Evolutionary conservation across 192 early-diverging fungal species (phyloP).

Genomic region (Lunasporangiospora selenospora): DNA sequence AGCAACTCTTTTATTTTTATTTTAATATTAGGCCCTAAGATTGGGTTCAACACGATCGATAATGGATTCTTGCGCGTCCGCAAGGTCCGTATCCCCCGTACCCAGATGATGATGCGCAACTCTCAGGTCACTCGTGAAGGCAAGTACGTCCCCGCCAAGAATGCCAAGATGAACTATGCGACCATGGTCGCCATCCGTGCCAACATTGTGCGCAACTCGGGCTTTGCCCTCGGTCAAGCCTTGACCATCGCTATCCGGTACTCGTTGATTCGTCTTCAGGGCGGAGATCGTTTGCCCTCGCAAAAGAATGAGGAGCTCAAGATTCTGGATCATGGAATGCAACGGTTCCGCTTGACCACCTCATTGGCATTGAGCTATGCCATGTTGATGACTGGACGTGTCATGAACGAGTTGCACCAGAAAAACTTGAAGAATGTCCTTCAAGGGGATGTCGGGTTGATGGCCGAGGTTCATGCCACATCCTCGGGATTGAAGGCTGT

Average conservation of each 20-base stretch:
- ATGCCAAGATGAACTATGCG: conserved; percentile 80
- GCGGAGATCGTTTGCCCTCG: conserved; percentile 44
- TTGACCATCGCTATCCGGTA: conserved; percentile 90
- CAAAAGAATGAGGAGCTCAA: conserved; percentile 72
- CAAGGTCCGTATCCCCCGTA: conserved; percentile 81
- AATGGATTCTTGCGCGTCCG: conserved; percentile 85
- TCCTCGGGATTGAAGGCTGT: conserved; percentile 86
- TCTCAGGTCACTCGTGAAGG: conserved; percentile 77
- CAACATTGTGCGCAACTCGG: conserved; percentile 72
- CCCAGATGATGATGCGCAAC: conserved; percentile 89
- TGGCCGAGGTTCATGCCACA: conserved; percentile 80
- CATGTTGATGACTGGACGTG: conserved; percentile 80
- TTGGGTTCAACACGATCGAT: conserved; percentile 65
- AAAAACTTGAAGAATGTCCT: conserved; percentile 68
- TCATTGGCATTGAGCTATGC: conserved; percentile 83
- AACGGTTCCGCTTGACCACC: conserved; percentile 82
- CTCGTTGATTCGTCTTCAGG: conserved; percentile 81
- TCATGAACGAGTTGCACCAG: conserved; percentile 71
- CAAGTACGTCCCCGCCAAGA: conserved; percentile 71
- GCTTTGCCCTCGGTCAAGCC: conserved; percentile 52
- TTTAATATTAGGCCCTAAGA: conserved; percentile 74
- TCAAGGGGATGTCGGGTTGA: conserved; percentile 49
- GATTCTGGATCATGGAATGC: conserved; percentile 85
- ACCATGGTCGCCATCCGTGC: conserved; percentile 78
- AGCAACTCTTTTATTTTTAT: conserved; percentile 52